Percentiles rank a stretch among this genome's conserved stretches.
phyloP scores from a whole-genome alignment of 805 yeast species.

The Candida golubevii region DNA sequence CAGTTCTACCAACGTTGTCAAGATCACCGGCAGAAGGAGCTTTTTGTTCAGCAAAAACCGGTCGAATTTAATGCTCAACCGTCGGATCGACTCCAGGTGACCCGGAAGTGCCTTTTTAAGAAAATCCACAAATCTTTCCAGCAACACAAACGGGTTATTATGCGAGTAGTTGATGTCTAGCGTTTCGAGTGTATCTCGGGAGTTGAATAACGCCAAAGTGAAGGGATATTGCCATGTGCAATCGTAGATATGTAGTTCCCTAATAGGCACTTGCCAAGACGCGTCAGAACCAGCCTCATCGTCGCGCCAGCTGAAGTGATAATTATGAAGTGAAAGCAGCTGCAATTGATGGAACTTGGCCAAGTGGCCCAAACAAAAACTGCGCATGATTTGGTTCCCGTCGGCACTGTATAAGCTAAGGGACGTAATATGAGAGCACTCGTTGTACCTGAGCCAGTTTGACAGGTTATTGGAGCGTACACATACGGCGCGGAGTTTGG shows the following conservation, averaged over 20 bases:
- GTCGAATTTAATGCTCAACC: conserved; percentile 13
- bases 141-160: conserved; percentile 30
- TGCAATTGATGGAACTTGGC: conserved; percentile 30
- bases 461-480: conserved; percentile 36
- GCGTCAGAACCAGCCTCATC: conserved; percentile 12
- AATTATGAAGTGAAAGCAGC: conserved; percentile 35
- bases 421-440: conserved; percentile 14
- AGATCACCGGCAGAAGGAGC: conserved; percentile 12
- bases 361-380: conserved; percentile 44
- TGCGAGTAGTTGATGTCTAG: conserved; percentile 25
- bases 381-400: conserved; percentile 17
- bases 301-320: conserved; percentile 41
- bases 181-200: conserved; percentile 17
- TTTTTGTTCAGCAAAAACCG: conserved; percentile 11
- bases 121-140: conserved; percentile 35
- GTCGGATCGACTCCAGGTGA: conserved; percentile 15
- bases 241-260: conserved; percentile 28
- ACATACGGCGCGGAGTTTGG: conserved; percentile 20
- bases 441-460: conserved; percentile 39
- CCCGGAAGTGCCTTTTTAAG: conserved; percentile 19
- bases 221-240: conserved; percentile 61
- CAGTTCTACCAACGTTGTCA: conserved; percentile 11
- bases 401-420: conserved; percentile 27
- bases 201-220: conserved; percentile 34
- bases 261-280: conserved; percentile 17